Base-by-base conservation (phyloP, 2,329 filamentous ascomycete genomes). In the Truncatella angustata region DNA sequence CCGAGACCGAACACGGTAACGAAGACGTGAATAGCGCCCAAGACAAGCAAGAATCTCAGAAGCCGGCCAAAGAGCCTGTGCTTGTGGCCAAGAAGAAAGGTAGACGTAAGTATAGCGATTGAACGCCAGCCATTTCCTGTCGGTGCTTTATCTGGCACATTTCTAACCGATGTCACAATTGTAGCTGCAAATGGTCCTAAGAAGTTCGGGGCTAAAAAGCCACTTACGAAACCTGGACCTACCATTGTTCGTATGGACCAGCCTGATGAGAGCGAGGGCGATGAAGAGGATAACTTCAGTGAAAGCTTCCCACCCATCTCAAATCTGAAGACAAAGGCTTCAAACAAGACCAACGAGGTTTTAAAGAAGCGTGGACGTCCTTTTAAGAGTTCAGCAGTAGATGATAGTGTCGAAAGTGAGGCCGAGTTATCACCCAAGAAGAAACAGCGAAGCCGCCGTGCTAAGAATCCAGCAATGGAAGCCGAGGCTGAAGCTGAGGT, bases 181-280 rank as follows among this genome's bases (percentile, higher is more conserved):
- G n/a, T n/a, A n/a, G n/a, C n/a, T n/a, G n/a, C n/a, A n/a, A n/a
- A n/a, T n/a, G n/a, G n/a, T n/a, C n/a, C n/a, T n/a, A n/a, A n/a
- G n/a, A n/a, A n/a, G n/a, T n/a, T n/a, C n/a, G n/a, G 28, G 28
- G 28, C 36, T 39, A 39, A 20, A n/a, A 39, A 1, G 73, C 68
- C 59, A 39, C 36, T 7, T n/a, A 6, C n/a, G 36, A 39, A 9
- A 39, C 7, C 36, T 16, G 36, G 10, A 39, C 40, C 9, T 43
- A 5, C 40, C 9, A 20, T 43, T 43, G 40, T 43, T 20, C 40
- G 40, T 10, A 43, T 43, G 40, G n/a, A 5, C 40, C 10, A 24
- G 10, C 10, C 12, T 5, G 40, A 24, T n/a, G 40, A 43, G n/a
- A 21, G 16, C 21, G 40, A 43, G 2, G 28, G 14, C 28, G 21